These are phyloP conservation scores for Aspergillus avenaceus DNA, from an alignment of 495 filamentous ascomycete genomes.

Conservation along the genomic window DNA sequence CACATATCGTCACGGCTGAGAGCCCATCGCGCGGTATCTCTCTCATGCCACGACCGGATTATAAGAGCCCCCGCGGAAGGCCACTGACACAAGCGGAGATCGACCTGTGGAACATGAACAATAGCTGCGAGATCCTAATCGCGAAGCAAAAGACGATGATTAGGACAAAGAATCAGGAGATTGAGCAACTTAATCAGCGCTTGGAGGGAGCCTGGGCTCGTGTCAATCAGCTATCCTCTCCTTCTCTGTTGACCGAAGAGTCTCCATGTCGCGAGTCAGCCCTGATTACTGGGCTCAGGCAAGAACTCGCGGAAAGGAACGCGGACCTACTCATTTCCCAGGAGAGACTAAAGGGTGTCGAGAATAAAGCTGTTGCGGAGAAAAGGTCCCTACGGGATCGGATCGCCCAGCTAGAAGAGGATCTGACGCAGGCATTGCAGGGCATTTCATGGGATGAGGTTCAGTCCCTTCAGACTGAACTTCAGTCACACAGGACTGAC, in stretches of 20 bases:
- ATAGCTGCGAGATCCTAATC: background rate
- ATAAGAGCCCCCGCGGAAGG: background rate
- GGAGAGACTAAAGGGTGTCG: background rate
- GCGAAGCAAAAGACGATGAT: background rate
- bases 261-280: background rate
- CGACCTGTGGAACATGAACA: background rate
- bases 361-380: background rate
- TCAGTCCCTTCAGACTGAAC: background rate
- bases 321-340: background rate
- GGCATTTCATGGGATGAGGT: background rate
- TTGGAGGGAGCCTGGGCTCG: constrained; percentile 1
- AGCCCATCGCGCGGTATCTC: no score
- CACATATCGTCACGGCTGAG: no score
- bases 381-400: background rate
- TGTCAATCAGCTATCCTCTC: background rate
- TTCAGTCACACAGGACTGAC: background rate
- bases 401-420: background rate
- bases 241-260: background rate
- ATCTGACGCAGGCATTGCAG: background rate
- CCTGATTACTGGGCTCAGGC: background rate
- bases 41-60: no score
- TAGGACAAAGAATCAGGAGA: constrained; percentile 1
- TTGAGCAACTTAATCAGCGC: background rate
- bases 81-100: background rate
- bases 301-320: background rate